These are phyloP conservation scores for Talaromyces sp. DNA, from an alignment of 2,329 filamentous ascomycete species.

Conservation along the genomic window DNA sequence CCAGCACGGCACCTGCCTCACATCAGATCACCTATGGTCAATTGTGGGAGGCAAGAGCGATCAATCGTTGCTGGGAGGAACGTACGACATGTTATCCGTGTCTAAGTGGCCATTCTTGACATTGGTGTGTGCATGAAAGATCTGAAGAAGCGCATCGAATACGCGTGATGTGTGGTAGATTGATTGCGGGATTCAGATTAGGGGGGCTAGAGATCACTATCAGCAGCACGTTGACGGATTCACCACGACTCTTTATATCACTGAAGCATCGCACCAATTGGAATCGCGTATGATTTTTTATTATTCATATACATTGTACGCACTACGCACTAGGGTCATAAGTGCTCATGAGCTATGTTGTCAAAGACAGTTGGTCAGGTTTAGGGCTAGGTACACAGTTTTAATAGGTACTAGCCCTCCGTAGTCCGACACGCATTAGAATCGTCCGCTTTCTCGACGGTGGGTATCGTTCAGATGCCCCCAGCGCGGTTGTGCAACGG, in stretches of 20 bases:
- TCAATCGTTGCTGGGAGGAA: neutral
- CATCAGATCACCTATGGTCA: neutral
- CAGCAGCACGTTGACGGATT: neutral
- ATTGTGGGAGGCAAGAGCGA: neutral
- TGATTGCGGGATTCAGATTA: neutral
- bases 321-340: neutral
- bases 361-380: neutral
- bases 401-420: neutral
- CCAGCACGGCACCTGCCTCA: neutral
- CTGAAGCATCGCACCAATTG: neutral
- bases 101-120: neutral
- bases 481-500: conserved; percentile 10
- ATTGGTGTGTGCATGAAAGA: neutral
- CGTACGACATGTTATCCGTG: neutral
- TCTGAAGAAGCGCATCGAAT: neutral
- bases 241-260: neutral
- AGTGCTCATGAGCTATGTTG: neutral
- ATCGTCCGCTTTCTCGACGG: conserved; percentile 16
- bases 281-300: neutral
- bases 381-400: neutral
- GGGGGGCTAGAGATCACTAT: conserved; percentile 8
- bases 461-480: conserved; percentile 4
- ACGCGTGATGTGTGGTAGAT: neutral
- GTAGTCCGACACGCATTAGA: neutral
- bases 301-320: neutral